phyloP scores from a whole-genome alignment of 805 yeast genomes.

The Ogataea dorogensis region DNA sequence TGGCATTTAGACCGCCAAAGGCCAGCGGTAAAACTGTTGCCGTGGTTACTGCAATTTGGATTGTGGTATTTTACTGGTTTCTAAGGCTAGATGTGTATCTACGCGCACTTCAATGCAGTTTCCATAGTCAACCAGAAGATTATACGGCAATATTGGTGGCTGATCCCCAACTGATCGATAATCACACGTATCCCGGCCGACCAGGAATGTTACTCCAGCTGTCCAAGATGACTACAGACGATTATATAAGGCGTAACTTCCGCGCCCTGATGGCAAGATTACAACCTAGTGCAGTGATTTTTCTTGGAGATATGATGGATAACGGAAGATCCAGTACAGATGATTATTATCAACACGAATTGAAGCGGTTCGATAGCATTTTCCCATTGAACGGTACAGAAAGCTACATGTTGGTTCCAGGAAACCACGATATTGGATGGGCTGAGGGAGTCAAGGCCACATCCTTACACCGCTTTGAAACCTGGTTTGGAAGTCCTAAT shows the following conservation, averaged over 20 bases:
- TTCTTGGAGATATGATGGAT: slow-evolving; percentile 90
- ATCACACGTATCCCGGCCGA: slow-evolving; percentile 78
- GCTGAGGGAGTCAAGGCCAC: slow-evolving; percentile 64
- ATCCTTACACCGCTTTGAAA: slow-evolving; percentile 60
- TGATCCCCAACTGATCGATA: slow-evolving; percentile 94
- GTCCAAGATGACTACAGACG: slow-evolving; percentile 67
- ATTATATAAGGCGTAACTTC: slow-evolving; percentile 70
- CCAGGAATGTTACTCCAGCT: slow-evolving; percentile 43
- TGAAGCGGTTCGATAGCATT: slow-evolving; percentile 60
- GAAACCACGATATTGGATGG: slow-evolving; percentile 96
- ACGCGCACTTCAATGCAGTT: slow-evolving; percentile 12
- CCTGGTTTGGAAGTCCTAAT: slow-evolving; percentile 72
- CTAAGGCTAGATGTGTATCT: slow-evolving; percentile 9
- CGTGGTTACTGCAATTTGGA: slow-evolving; percentile 13
- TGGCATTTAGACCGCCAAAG: slow-evolving; percentile 2
- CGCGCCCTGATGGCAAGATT: slow-evolving; percentile 59
- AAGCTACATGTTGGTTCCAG: slow-evolving; percentile 54
- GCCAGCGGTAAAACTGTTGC: slow-evolving; percentile 3
- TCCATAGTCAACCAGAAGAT: slow-evolving; percentile 3
- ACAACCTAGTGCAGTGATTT: slow-evolving; percentile 73
- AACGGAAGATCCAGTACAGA: slow-evolving; percentile 88
- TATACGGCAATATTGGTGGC: slow-evolving; percentile 53
- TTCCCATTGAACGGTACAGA: slow-evolving; percentile 51
- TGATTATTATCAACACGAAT: slow-evolving; percentile 64
- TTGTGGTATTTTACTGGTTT: slow-evolving; percentile 16